Conservation (phyloP, 106 monocot species). For the Xerophyta viscosa region DNA sequence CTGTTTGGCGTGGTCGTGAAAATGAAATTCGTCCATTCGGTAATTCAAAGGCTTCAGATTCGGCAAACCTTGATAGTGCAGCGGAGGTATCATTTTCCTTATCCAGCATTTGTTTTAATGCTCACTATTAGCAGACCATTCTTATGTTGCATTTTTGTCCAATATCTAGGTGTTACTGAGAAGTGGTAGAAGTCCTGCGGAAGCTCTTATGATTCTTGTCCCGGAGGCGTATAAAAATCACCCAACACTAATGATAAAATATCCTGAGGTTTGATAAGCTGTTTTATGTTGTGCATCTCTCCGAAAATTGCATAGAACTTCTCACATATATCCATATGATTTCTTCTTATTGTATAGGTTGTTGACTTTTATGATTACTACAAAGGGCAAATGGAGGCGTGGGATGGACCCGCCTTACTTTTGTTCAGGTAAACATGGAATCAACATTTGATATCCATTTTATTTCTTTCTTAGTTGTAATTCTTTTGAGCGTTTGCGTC, state of each 20-base stretch:
- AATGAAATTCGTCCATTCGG: constrained; percentile 94
- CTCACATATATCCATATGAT: too few species aligned
- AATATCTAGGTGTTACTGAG: constrained; percentile 57
- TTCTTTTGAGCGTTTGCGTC: too few species aligned
- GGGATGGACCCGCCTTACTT: constrained; percentile 99
- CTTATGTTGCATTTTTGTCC: constrained; percentile 16
- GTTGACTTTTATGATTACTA: constrained; percentile 95
- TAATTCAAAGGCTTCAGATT: constrained; percentile 89
- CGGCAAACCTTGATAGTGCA: constrained; percentile 95
- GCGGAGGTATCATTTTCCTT: constrained; percentile 61
- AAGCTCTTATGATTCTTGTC: constrained; percentile 98
- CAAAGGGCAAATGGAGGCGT: constrained; percentile 99
- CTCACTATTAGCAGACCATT: too few species aligned
- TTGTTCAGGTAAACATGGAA: constrained; percentile 98
- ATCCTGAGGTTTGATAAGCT: constrained; percentile 97
- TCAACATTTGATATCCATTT: too few species aligned
- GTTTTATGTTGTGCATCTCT: too few species aligned
- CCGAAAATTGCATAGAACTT: too few species aligned
- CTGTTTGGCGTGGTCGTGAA: constrained; percentile 98
- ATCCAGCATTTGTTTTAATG: too few species aligned
- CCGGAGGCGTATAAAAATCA: constrained; percentile 99
- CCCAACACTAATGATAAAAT: constrained; percentile 86
- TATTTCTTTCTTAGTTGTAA: too few species aligned
- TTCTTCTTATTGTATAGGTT: constrained; percentile 42
- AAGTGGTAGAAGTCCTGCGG: constrained; percentile 89